These are phyloP conservation scores for Diplocarpon rosae DNA, from an alignment of 2,329 filamentous ascomycete species.

Conservation along the genomic window DNA sequence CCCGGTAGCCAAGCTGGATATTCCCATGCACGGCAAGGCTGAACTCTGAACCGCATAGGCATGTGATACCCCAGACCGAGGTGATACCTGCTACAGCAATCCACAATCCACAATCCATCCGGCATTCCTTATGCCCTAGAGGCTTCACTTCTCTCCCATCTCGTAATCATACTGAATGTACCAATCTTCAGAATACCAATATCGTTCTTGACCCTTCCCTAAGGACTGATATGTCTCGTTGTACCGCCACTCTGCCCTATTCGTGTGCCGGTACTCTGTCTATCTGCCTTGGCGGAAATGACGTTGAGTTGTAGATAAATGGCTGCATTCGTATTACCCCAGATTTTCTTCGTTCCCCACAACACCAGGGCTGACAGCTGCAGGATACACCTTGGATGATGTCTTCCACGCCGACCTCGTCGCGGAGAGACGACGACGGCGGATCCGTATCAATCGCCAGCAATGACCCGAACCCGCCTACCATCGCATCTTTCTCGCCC, in stretches of 20 bases:
- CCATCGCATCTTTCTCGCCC: conserved; percentile 83
- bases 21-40: background rate
- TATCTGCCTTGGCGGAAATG: conserved; percentile 22
- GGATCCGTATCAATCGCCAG: conserved; percentile 11
- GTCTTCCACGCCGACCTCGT: conserved; percentile 24
- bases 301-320: conserved; percentile 27
- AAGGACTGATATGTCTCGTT: conserved; percentile 8
- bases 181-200: too few species aligned
- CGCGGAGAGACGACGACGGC: conserved; percentile 21
- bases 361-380: conserved; percentile 8
- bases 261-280: background rate
- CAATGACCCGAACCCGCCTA: conserved; percentile 46
- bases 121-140: background rate
- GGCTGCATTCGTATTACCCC: conserved; percentile 26
- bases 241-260: background rate
- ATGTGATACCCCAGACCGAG: background rate
- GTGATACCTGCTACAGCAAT: background rate
- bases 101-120: background rate
- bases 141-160: too few species aligned
- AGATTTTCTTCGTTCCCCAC: conserved; percentile 1
- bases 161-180: too few species aligned
- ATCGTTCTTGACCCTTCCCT: background rate
- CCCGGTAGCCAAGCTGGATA: too few species aligned
- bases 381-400: conserved; percentile 30
- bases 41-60: background rate